Evolutionary conservation across 2,329 filamentous ascomycete genomes (phyloP).

Genomic region (Colletotrichum karsti): DNA sequence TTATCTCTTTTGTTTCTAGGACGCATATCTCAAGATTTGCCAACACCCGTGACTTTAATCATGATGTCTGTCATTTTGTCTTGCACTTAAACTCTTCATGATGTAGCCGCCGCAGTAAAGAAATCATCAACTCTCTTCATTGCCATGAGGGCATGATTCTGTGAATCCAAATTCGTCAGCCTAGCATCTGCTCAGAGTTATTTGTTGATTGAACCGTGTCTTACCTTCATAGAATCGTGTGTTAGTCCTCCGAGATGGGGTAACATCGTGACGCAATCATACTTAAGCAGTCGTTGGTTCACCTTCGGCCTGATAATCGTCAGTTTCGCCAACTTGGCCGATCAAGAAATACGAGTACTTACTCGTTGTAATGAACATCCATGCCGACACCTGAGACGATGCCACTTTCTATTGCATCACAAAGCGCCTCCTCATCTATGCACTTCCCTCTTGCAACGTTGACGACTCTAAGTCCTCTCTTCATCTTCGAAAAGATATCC

Average conservation of each 20-base stretch:
- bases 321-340: rapidly evolving
- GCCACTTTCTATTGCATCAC: constrained; percentile 29
- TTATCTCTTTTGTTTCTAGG: no score
- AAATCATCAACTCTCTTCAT: background rate
- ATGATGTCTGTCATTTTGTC: no score
- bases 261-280: constrained; percentile 7
- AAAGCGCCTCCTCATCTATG: constrained; percentile 31
- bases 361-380: constrained; percentile 32
- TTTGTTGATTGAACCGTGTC: rapidly evolving
- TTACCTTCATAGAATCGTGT: constrained; percentile 1
- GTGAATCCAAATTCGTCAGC: background rate
- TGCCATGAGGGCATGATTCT: constrained; percentile 1
- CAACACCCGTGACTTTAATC: no score
- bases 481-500: constrained; percentile 20
- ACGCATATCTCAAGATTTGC: no score
- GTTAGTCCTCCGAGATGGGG: constrained; percentile 6
- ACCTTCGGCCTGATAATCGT: background rate
- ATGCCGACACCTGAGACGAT: constrained; percentile 25
- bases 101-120: background rate
- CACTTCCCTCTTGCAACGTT: constrained; percentile 32
- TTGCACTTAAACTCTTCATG: background rate
- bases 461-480: constrained; percentile 29
- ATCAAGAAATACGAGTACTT: background rate
- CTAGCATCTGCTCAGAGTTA: background rate
- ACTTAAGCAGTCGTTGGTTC: background rate